Conservation (phyloP, 441 rosid genomes). For the Corymbia calophylla region DNA sequence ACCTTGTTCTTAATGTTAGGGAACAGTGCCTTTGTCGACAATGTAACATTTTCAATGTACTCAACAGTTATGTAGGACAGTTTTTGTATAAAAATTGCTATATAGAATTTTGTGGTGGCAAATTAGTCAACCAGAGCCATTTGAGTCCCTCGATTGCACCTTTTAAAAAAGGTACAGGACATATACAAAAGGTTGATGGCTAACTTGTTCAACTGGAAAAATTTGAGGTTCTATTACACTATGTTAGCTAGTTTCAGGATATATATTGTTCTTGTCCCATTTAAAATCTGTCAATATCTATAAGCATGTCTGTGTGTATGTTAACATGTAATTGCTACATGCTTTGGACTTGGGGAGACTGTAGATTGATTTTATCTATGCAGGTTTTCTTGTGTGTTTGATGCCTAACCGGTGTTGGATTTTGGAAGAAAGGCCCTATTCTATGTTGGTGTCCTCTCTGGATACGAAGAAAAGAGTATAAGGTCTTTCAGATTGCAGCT, state of each 20-base stretch:
- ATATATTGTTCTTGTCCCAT: neutral
- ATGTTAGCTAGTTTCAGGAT: neutral
- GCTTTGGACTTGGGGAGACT: neutral
- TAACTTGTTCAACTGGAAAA: neutral
- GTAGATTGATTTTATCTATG: neutral
- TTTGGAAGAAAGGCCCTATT: constrained; percentile 75
- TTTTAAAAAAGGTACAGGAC: neutral
- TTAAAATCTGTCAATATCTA: neutral
- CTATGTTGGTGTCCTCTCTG: constrained; percentile 78
- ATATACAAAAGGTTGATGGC: neutral
- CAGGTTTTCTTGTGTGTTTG: neutral
- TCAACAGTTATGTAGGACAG: neutral
- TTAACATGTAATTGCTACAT: neutral
- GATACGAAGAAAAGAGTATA: constrained; percentile 72
- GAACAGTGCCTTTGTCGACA: neutral
- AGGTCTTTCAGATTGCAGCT: constrained; percentile 62
- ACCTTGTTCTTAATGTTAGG: neutral
- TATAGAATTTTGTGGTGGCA: neutral
- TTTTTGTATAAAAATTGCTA: neutral
- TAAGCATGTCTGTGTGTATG: neutral
- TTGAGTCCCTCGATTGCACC: neutral
- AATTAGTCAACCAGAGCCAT: neutral
- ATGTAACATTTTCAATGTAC: neutral
- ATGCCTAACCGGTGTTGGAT: constrained; percentile 13
- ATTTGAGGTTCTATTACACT: neutral